phyloP scores from a whole-genome alignment of 495 filamentous ascomycete genomes.

The Amorphotheca resinae region DNA sequence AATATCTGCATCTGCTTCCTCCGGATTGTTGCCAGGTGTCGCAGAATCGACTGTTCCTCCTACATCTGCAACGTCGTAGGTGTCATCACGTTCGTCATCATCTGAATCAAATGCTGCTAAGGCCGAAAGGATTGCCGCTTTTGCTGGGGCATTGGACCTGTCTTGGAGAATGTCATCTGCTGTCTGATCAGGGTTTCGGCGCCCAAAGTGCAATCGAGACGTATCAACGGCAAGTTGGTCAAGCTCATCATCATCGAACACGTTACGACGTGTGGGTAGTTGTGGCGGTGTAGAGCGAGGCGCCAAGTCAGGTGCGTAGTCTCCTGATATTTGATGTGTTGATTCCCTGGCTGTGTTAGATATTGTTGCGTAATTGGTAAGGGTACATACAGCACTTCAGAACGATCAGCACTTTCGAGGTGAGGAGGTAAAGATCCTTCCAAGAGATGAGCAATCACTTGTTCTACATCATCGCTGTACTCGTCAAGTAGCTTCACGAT shows the following conservation, averaged over 20 bases:
- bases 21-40: constrained; percentile 26
- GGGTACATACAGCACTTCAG: constrained; percentile 36
- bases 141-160: constrained; percentile 46
- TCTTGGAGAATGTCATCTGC: constrained; percentile 46
- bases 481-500: constrained; percentile 66
- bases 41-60: constrained; percentile 60
- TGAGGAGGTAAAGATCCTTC: constrained; percentile 63
- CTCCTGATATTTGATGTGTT: constrained; percentile 8
- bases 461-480: constrained; percentile 65
- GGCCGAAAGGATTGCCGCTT: constrained; percentile 83
- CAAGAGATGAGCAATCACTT: constrained; percentile 70
- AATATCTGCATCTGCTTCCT: constrained; percentile 26
- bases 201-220: constrained; percentile 63
- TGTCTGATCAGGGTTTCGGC: constrained; percentile 45
- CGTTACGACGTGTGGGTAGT: constrained; percentile 37
- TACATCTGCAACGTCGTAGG: constrained; percentile 85
- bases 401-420: constrained; percentile 41
- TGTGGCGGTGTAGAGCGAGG: constrained; percentile 30
- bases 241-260: constrained; percentile 72
- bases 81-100: constrained; percentile 95
- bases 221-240: constrained; percentile 52
- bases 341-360: constrained; percentile 3
- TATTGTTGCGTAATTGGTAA: background rate
- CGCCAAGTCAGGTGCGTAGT: constrained; percentile 22
- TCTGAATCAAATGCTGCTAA: constrained; percentile 86